Conservation (phyloP, 2,329 filamentous ascomycete species). For the Pseudonectria buxi region DNA sequence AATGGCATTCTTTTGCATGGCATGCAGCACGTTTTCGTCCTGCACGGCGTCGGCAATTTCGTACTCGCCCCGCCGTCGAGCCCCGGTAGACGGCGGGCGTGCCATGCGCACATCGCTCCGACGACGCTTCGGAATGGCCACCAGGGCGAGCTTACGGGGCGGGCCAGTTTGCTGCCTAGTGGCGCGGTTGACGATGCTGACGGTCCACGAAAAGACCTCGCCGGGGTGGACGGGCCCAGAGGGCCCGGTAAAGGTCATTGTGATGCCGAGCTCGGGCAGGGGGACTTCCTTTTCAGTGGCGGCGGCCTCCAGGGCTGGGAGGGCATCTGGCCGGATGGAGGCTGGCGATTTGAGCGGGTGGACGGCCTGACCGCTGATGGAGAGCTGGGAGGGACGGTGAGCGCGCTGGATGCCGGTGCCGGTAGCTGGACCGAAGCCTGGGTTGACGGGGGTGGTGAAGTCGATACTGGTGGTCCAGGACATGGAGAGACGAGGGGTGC, state of each 20-base stretch:
- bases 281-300: slow-evolving; percentile 38
- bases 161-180: slow-evolving; percentile 35
- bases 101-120: slow-evolving; percentile 48
- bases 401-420: slow-evolving; percentile 53
- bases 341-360: slow-evolving; percentile 52
- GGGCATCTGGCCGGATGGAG: slow-evolving; percentile 51
- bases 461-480: slow-evolving; percentile 63
- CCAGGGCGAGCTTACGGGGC: slow-evolving; percentile 62
- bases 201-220: slow-evolving; percentile 62
- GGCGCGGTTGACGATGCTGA: slow-evolving; percentile 70
- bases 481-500: slow-evolving; percentile 56
- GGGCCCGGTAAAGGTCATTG: slow-evolving; percentile 66
- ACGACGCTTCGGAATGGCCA: slow-evolving; percentile 59
- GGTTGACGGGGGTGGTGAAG: slow-evolving; percentile 60
- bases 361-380: slow-evolving; percentile 47
- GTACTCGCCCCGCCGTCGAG: slow-evolving; percentile 29
- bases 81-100: slow-evolving; percentile 45
- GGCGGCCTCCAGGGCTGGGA: slow-evolving; percentile 52
- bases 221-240: slow-evolving; percentile 50
- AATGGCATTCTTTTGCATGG: slow-evolving; percentile 59
- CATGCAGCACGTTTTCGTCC: slow-evolving; percentile 65
- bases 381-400: slow-evolving; percentile 58
- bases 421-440: slow-evolving; percentile 49
- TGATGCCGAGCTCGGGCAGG: slow-evolving; percentile 60
- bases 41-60: slow-evolving; percentile 59